Conservation (phyloP, 2,329 filamentous ascomycete genomes). For the Rutstroemia sp. region DNA sequence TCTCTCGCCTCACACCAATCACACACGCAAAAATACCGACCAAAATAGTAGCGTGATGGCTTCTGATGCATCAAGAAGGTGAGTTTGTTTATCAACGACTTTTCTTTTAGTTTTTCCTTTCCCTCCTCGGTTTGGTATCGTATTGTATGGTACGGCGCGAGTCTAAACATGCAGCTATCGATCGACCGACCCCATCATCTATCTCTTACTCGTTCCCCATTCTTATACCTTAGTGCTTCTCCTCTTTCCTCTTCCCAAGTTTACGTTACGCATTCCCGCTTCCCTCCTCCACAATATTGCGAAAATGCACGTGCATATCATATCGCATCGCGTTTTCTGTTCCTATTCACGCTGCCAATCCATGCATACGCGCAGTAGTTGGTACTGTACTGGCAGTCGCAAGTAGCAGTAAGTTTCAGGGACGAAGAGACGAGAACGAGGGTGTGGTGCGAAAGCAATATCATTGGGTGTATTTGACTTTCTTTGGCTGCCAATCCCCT, state of each 20-base stretch:
- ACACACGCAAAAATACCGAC: neutral
- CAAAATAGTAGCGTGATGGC: conserved; percentile 16
- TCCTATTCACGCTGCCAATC: neutral
- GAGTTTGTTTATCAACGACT: conserved; percentile 7
- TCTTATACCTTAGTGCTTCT: neutral
- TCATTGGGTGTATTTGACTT: neutral
- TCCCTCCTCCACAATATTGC: conserved; percentile 5
- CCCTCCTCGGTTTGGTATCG: neutral
- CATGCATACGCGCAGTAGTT: neutral
- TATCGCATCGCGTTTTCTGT: neutral
- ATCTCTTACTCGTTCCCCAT: neutral
- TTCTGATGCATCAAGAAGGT: conserved; percentile 25
- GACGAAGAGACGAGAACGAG: neutral
- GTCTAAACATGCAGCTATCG: neutral
- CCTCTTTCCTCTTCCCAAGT: conserved; percentile 2
- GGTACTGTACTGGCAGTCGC: neutral
- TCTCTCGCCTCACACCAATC: neutral
- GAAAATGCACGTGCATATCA: conserved; percentile 7
- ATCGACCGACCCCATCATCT: no score
- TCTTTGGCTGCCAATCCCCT: no score
- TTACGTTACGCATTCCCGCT: neutral
- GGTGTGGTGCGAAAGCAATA: neutral
- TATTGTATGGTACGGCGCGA: neutral
- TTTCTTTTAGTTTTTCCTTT: neutral
- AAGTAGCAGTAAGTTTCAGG: neutral